Percentiles rank a stretch among this genome's conserved stretches.
Evolutionary conservation across 306 rosid species (phyloP).

Genomic region (Mimosa bimucronata): DNA sequence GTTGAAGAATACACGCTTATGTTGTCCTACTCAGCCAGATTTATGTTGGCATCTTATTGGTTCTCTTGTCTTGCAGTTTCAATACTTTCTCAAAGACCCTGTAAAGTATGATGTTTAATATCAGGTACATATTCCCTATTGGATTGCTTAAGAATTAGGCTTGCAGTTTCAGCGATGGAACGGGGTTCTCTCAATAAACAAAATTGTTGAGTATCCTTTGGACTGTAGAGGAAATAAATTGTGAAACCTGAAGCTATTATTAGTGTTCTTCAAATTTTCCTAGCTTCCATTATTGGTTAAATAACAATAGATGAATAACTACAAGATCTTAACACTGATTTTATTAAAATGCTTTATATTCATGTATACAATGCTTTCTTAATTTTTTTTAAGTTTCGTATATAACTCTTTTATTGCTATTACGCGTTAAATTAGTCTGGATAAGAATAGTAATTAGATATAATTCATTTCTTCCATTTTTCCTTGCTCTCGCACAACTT

Average conservation of each 20-base stretch:
- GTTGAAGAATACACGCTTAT: no score
- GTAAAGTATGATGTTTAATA: slow-evolving; percentile 59
- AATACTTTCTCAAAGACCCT: slow-evolving; percentile 59
- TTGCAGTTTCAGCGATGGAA: neutral
- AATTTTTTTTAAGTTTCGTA: no score
- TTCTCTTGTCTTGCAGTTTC: slow-evolving; percentile 43
- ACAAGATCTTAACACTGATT: neutral
- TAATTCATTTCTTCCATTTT: no score
- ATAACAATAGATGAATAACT: no score
- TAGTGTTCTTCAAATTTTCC: neutral
- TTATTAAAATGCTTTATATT: no score
- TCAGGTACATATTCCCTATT: slow-evolving; percentile 46
- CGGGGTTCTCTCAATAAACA: neutral
- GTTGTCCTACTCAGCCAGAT: slow-evolving; percentile 5
- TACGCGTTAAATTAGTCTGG: no score
- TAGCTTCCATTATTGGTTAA: no score
- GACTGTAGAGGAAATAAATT: neutral
- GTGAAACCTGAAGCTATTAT: neutral
- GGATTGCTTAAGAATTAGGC: neutral
- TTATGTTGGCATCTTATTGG: slow-evolving; percentile 18
- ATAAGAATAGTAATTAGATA: no score
- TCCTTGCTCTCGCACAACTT: neutral
- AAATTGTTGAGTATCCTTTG: neutral
- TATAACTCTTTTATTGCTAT: no score
- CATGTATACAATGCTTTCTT: no score